Base-by-base conservation (phyloP, 805 yeast species). In the Phaffomyces opuntiae region DNA sequence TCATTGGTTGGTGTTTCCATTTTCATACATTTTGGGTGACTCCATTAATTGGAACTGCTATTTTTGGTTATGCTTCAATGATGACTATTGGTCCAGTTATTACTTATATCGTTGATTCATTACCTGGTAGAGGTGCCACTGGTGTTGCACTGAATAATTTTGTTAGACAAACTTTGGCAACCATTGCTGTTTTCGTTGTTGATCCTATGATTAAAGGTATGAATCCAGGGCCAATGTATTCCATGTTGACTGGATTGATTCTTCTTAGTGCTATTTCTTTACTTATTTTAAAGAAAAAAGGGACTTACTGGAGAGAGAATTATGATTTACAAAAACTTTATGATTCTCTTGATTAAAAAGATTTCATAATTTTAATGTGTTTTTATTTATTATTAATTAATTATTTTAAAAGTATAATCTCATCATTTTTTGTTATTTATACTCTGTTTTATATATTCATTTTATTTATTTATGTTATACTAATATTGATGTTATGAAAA, bases 51-150 rank as follows among this genome's bases (percentile, higher is more conserved):
- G 96, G 96, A 1, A 83, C 93, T 5, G 87, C 90, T 1, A 48
- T 86, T 7, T 86, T 82, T 62, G 96, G 96, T 0, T 79, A 83
- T 58, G 86, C 91, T 0, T 80, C 87, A 32, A 84, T 87, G 93
- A 77, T 87, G 64, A 78, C 85, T 4, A 86, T 87, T 53, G 93
- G 95, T 4, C 78, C 87, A 9, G 83, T 88, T 0, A 77, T 83
- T 3, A 87, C 96, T 0, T 88, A 87, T 57, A 66, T 87, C 46
- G 89, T 87, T 1, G 96, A 87, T 57, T 78, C 88, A 1, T 69
- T 88, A 39, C 96, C 96, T 0, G 95, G 95, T 0, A 74, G 81
- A 55, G 95, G 96, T 37, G 90, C 96, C 13, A 84, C 95, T 0
- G 96, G 95, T 1, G 86, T 87, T 41, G 95, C 96, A 0, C 62